Percentiles rank a stretch among this genome's conserved stretches.
Evolutionary conservation across 2,329 filamentous ascomycete genomes (phyloP).

Genomic region (Colletotrichum camelliae): DNA sequence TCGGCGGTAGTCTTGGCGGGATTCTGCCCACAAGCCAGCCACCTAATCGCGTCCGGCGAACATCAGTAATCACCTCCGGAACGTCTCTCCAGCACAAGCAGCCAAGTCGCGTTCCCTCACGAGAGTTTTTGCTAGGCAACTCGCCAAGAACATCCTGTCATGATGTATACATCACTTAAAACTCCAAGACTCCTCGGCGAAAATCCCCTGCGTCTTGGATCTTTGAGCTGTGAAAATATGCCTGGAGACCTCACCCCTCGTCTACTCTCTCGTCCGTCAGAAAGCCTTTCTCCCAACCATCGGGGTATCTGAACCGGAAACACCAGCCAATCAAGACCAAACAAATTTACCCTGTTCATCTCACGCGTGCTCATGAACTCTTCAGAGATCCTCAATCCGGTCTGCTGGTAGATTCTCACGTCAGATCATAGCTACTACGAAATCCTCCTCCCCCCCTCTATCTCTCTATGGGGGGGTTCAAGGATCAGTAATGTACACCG

Average conservation of each 20-base stretch:
- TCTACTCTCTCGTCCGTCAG: not conserved
- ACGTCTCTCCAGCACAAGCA: not conserved
- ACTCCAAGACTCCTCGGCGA: not conserved
- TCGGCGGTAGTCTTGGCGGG: not conserved
- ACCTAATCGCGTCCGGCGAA: not conserved
- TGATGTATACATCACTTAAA: not conserved
- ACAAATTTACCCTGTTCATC: not conserved
- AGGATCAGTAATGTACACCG: not conserved
- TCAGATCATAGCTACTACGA: not conserved
- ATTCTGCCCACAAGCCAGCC: fast-evolving
- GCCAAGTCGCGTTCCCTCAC: fast-evolving
- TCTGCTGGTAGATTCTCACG: not conserved
- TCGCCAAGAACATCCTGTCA: not conserved
- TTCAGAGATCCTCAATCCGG: not conserved
- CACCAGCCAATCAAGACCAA: not conserved
- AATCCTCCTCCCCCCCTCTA: too few species aligned
- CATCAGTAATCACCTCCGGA: not conserved
- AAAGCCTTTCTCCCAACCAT: not conserved
- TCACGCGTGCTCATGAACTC: not conserved
- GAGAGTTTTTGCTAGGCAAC: not conserved
- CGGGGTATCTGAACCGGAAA: not conserved
- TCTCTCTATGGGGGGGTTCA: not conserved
- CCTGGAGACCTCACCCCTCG: not conserved
- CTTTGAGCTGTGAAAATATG: not conserved
- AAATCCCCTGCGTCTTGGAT: fast-evolving